phyloP scores from a whole-genome alignment of 805 yeast genomes.

The Lipomyces sp. region DNA sequence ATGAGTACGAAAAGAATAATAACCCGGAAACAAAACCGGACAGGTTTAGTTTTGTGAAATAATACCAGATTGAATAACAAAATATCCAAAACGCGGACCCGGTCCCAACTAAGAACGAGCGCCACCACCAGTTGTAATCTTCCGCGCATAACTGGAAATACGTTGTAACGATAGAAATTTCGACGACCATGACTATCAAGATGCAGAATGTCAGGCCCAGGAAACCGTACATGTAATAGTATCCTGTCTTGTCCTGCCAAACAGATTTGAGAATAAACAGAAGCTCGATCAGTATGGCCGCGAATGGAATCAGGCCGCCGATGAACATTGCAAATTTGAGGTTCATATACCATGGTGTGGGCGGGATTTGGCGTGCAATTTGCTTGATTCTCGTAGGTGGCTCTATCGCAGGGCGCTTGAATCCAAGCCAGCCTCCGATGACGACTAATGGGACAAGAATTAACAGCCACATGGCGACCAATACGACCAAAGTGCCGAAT shows the following conservation, averaged over 20 bases:
- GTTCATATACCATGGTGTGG: constrained; percentile 29
- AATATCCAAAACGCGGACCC: constrained; percentile 75
- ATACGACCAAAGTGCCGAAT: constrained; percentile 68
- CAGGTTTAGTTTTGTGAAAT: constrained; percentile 59
- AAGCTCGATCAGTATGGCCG: constrained; percentile 78
- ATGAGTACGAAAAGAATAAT: constrained; percentile 73
- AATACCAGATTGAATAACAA: constrained; percentile 70
- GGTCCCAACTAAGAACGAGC: constrained; percentile 69
- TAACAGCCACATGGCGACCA: constrained; percentile 63
- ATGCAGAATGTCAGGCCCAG: constrained; percentile 64
- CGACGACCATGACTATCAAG: constrained; percentile 66
- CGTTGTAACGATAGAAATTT: constrained; percentile 71
- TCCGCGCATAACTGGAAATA: constrained; percentile 64
- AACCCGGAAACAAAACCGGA: constrained; percentile 69
- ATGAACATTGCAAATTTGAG: constrained; percentile 43
- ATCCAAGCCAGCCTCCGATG: constrained; percentile 62
- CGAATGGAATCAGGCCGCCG: constrained; percentile 78
- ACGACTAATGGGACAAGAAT: constrained; percentile 77
- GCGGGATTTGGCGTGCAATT: constrained; percentile 47
- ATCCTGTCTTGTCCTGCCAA: constrained; percentile 80
- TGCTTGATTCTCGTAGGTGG: constrained; percentile 40
- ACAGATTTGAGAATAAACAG: constrained; percentile 72
- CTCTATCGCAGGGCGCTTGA: constrained; percentile 35
- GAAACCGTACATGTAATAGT: constrained; percentile 81
- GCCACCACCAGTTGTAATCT: constrained; percentile 81